A percentile compares a stretch with the other conserved stretches of the same genome.
Conservation (phyloP, 768 basidiomycete species). For the Dacryopinax spathularia region DNA sequence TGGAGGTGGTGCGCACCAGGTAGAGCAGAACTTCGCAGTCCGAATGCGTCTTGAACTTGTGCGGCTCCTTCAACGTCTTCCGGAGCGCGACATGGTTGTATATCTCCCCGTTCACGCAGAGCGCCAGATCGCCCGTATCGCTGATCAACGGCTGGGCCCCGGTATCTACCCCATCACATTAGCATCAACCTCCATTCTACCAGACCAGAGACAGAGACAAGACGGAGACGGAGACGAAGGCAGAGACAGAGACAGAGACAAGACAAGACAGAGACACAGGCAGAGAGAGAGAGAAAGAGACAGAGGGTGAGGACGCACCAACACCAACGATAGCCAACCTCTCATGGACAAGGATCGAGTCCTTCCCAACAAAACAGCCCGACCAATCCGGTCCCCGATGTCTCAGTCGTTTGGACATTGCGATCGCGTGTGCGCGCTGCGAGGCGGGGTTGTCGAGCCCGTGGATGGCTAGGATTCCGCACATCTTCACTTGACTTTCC, state of each 20-base stretch:
- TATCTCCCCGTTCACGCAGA: conserved; percentile 97
- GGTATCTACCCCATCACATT: conserved; percentile 43
- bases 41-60: conserved; percentile 89
- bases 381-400: conserved; percentile 99
- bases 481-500: conserved; percentile 40
- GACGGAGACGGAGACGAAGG: no score
- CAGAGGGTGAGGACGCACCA: conserved; percentile 35
- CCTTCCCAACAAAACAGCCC: conserved; percentile 77
- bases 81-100: conserved; percentile 88
- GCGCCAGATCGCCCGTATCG: conserved; percentile 66
- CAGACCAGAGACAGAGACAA: no score
- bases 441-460: conserved; percentile 55
- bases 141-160: conserved; percentile 90
- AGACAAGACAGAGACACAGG: conserved; percentile 20
- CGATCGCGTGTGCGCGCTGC: conserved; percentile 61
- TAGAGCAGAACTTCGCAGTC: conserved; percentile 97
- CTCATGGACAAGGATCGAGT: conserved; percentile 80
- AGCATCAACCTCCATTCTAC: background rate
- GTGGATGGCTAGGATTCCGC: conserved; percentile 81
- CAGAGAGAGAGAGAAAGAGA: background rate
- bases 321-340: conserved; percentile 96
- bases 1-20: conserved; percentile 38
- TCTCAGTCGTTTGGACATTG: conserved; percentile 75
- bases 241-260: no score
- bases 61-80: conserved; percentile 43